Base-by-base conservation (phyloP, 148 eudicot species). In the Silene latifolia region DNA sequence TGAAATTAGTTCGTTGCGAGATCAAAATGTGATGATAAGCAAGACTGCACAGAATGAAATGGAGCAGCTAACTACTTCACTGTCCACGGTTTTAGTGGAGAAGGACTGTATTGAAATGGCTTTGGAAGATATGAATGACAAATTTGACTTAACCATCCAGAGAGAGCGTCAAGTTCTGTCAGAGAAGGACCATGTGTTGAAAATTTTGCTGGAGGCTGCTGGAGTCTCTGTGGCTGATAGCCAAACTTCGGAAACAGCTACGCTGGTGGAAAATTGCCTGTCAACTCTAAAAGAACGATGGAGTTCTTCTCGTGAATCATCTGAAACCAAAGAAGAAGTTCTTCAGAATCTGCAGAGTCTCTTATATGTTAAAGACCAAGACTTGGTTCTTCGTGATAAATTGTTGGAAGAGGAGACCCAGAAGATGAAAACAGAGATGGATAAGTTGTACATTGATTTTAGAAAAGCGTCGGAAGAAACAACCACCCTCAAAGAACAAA, bases 191-290 rank as follows among this genome's bases (percentile, higher is more conserved):
- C 76, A 65, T 65, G 73, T 89, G 23, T 58, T 91, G 51, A 82
- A 47, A 74, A 80, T 85, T 79, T 77, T 93, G 75, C 72, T 83
- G 39, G 93, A 89, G 80, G 90, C 87, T 74, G 85, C 94, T 81
- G 91, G 90, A 67, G 59, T 90, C 27, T 21, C 86, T 69, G 69
- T 77, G 53, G 84, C 73, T 48, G 67, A 74, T 63, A 61, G 74
- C 27, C 85, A 85, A 73, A 35, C 74, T 61, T 78, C 86, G 67
- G 89, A 78, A 72, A 69, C 83, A 42, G 79, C 82, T 75, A 46
- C 60, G 63, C 82, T 88, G 65, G 84, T 89, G 63, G 87, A 88
- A 51, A 79, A 76, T 70, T 89, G 94, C 81, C 77, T 91, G 23
- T 53, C 68, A 44, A 86, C 81, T 76, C 73, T 89, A 27, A 89